A percentile compares a stretch with the other conserved stretches of the same genome.
phyloP scores from a whole-genome alignment of 2,329 filamentous ascomycete genomes.

The Seiridium unicorne region DNA sequence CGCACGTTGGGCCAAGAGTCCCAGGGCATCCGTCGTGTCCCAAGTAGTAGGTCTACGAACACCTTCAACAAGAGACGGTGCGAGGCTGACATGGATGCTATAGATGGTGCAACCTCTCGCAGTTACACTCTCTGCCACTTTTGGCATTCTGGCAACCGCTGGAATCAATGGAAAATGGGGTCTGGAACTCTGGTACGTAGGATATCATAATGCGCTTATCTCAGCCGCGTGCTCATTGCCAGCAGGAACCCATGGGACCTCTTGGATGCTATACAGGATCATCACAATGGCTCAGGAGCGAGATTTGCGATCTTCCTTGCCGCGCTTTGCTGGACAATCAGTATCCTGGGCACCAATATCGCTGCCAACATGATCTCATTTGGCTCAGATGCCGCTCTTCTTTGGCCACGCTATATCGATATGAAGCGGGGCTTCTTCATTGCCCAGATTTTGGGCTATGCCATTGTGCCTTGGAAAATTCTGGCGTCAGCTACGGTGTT shows the following conservation, averaged over 20 bases:
- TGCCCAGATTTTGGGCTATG: slow-evolving; percentile 32
- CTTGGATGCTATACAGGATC: slow-evolving; percentile 35
- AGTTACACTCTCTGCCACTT: slow-evolving; percentile 5
- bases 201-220: not conserved
- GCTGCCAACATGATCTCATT: slow-evolving; percentile 38
- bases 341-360: slow-evolving; percentile 41
- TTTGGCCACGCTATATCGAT: slow-evolving; percentile 39
- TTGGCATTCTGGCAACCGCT: slow-evolving; percentile 5
- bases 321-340: slow-evolving; percentile 24
- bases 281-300: slow-evolving; percentile 33
- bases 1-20: slow-evolving; percentile 2
- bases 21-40: not conserved
- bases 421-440: slow-evolving; percentile 40
- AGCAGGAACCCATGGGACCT: slow-evolving; percentile 20
- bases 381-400: slow-evolving; percentile 37
- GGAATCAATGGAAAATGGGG: slow-evolving; percentile 6
- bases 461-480: slow-evolving; percentile 40
- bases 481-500: slow-evolving; percentile 36
- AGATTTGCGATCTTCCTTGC: slow-evolving; percentile 34
- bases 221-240: no score
- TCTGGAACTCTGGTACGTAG: slow-evolving; percentile 1
- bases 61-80: not conserved
- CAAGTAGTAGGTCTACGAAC: not conserved
- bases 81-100: not conserved
- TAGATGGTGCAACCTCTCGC: slow-evolving; percentile 5